Evolutionary conservation across 345 rosid species (phyloP).

Genomic region (Syzygium jambos): DNA sequence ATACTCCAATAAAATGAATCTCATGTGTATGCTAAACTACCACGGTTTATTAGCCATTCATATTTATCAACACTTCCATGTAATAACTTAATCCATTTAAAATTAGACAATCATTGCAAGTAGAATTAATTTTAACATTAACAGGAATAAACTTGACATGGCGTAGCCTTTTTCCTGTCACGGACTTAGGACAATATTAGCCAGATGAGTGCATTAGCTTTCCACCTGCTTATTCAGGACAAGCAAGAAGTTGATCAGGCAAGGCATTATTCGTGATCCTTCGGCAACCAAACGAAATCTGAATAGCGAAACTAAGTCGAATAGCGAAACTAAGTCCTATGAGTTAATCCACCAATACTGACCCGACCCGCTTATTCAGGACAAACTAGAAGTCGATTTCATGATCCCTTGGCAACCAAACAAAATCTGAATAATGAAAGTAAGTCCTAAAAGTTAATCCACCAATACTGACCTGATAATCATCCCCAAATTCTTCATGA

Average conservation of each 20-base stretch:
- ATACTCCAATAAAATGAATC: background rate
- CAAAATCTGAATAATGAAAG: background rate
- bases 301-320: background rate
- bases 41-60: background rate
- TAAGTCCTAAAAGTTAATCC: background rate
- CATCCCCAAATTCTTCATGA: conserved; percentile 74
- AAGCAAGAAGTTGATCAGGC: background rate
- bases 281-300: background rate
- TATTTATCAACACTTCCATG: background rate
- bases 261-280: background rate
- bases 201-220: background rate
- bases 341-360: conserved; percentile 9
- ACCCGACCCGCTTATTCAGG: conserved; percentile 33
- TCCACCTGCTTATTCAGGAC: background rate
- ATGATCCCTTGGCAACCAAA: conserved; percentile 1
- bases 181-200: background rate
- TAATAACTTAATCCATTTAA: background rate
- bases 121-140: background rate
- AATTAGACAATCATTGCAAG: background rate
- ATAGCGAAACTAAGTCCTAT: background rate
- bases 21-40: background rate
- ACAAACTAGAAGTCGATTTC: background rate
- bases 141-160: background rate
- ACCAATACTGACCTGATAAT: conserved; percentile 71
- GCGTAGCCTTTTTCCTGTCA: background rate